Evolutionary conservation across 2,329 filamentous ascomycete genomes (phyloP), one percentile per base, ranked within the genome.

Genomic region (Ophidiomyces ophidiicola): DNA sequence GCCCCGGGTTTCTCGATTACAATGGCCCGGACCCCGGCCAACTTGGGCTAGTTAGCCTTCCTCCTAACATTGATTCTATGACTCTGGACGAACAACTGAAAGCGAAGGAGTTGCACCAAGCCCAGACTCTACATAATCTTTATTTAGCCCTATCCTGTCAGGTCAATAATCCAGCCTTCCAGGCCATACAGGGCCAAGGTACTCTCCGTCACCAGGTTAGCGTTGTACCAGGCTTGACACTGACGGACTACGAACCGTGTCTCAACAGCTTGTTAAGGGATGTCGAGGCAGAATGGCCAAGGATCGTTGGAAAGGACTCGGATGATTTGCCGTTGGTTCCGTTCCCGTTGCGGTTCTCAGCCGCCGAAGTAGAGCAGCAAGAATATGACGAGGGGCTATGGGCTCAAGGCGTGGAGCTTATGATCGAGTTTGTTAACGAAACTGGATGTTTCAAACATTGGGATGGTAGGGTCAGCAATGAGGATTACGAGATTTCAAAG

Each of bases 391-490:
- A 36, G 5, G 45, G 46, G 25, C 39, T 50, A 18, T 53, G 51
- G 50, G 49, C 49, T 7, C 45, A 48, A 34, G 49, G 50, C 3
- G 49, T 52, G 12, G 41, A 39, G 21, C 44, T 51, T n/a, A 53
- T 53, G 51, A 30, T 48, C 20, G 34, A 26, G 7, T 52, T 51
- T 28, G 31, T 51, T 29, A 12, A 18, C 14, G 50, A 53, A 20
- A 51, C 46, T 30, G 51, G 51, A 7, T 46, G 44, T 38, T 51
- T 50, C 25, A 53, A 52, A 38, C 47, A 51, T 41, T 52, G 50
- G 49, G 50, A 52, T 46, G 50, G 48, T n/a, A 48, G 38, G 39
- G 45, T 52, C 26, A 48, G 39, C 36, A 25, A 45, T 21, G 41
- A 2, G 12, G 45, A 52, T 32, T 52, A 50, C 37, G 45, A 50